A percentile compares a stretch with the other conserved stretches of the same genome.
Conservation (phyloP, 208 protist genomes). For the Leishmania mexicana region DNA sequence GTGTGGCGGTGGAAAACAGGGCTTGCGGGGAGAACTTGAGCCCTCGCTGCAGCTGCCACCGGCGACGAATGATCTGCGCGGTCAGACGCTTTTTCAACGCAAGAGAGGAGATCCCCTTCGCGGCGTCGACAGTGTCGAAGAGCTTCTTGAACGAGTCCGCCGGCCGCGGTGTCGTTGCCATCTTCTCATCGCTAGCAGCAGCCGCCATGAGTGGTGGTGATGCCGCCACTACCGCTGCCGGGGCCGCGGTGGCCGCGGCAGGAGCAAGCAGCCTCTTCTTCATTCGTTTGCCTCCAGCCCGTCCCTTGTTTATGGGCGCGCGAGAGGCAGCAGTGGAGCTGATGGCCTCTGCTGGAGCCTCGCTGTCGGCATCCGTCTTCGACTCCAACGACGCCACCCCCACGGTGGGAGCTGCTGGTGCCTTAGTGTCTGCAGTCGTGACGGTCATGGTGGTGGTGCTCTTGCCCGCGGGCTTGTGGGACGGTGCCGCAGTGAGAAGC, state of each 20-base stretch:
- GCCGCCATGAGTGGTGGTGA: not conserved
- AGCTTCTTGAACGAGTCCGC: not conserved
- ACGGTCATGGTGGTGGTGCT: not conserved
- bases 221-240: not conserved
- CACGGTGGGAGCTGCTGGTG: not conserved
- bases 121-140: not conserved
- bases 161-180: not conserved
- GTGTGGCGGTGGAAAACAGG: not conserved
- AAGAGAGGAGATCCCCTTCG: conserved; percentile 1
- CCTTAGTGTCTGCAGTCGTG: not conserved
- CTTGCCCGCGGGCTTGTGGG: not conserved
- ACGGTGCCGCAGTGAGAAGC: not conserved
- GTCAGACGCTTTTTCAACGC: conserved; percentile 17
- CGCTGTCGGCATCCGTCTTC: not conserved
- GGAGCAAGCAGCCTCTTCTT: not conserved
- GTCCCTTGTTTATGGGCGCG: not conserved
- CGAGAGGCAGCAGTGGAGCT: not conserved
- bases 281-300: not conserved
- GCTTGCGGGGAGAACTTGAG: not conserved
- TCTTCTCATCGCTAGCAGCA: not conserved
- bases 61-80: conserved; percentile 26
- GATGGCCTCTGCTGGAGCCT: not conserved
- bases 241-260: not conserved
- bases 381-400: too few species aligned
- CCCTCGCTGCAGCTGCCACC: conserved; percentile 33